Conservation (phyloP, 306 rosid genomes). For the Alnus rubra region DNA sequence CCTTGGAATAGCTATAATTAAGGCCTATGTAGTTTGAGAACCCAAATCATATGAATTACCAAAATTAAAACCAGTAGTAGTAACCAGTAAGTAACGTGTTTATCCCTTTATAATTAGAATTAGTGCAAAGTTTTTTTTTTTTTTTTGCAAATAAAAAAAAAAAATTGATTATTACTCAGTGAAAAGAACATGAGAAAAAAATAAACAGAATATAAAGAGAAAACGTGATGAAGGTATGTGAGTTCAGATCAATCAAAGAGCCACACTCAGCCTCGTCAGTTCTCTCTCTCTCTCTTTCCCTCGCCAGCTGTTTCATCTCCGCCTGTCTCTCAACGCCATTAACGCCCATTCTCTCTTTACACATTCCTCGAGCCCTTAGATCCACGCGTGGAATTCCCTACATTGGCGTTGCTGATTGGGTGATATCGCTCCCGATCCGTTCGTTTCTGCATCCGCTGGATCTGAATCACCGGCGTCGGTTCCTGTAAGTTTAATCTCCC, state of each 20-base stretch:
- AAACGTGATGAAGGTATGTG: neutral
- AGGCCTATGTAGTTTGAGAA: too few relatives aligned
- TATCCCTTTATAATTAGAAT: too few relatives aligned
- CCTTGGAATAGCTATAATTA: neutral
- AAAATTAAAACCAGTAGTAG: too few relatives aligned
- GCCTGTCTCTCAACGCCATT: neutral
- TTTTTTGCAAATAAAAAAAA: too few relatives aligned
- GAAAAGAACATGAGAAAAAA: neutral
- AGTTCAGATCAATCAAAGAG: neutral
- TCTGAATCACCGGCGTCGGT: constrained; percentile 21
- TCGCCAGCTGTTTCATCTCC: constrained; percentile 26
- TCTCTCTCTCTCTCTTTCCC: neutral
- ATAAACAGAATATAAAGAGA: neutral
- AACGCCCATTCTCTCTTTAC: neutral
- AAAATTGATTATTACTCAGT: neutral
- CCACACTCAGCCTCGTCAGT: neutral
- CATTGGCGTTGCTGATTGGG: neutral
- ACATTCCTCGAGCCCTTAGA: neutral
- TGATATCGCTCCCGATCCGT: constrained; percentile 38
- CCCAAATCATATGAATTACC: neutral
- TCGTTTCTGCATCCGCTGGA: constrained; percentile 5
- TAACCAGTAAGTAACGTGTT: too few relatives aligned
- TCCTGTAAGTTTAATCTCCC: constrained; percentile 23
- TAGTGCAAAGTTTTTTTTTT: too few relatives aligned
- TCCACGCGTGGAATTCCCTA: neutral